Percentiles rank a stretch among this genome's conserved stretches.
These are phyloP conservation scores for Sporisorium iseilematis-ciliati DNA, from an alignment of 1,284 basidiomycete genomes.

Conservation along the genomic window DNA sequence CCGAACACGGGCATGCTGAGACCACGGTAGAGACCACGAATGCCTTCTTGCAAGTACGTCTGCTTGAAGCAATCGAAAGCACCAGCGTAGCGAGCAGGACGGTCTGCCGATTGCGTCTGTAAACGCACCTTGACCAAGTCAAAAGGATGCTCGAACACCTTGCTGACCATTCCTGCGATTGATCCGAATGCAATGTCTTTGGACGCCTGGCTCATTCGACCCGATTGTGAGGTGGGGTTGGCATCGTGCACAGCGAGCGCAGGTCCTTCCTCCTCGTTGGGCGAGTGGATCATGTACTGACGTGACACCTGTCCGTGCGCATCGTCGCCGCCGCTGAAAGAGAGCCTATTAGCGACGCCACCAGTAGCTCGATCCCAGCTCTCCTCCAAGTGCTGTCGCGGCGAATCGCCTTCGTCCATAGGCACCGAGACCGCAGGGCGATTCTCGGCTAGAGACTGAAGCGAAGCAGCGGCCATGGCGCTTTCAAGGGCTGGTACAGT, in stretches of 20 bases:
- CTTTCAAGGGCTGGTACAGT: slow-evolving; percentile 15
- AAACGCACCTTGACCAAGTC: slow-evolving; percentile 68
- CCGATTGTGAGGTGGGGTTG: slow-evolving; percentile 11
- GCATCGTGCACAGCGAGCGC: slow-evolving; percentile 12
- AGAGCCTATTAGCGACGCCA: not conserved
- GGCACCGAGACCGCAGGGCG: slow-evolving; percentile 41
- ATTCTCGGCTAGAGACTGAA: not conserved
- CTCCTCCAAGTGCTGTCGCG: slow-evolving; percentile 36
- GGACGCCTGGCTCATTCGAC: slow-evolving; percentile 58
- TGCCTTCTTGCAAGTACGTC: slow-evolving; percentile 59
- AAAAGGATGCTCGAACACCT: slow-evolving; percentile 68
- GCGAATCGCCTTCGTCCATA: slow-evolving; percentile 46
- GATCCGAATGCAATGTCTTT: slow-evolving; percentile 67
- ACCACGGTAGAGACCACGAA: slow-evolving; percentile 72
- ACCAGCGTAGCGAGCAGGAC: slow-evolving; percentile 55
- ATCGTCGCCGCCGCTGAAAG: not conserved
- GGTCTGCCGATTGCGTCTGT: slow-evolving; percentile 63
- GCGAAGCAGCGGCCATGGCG: slow-evolving; percentile 24
- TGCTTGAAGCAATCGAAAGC: slow-evolving; percentile 66
- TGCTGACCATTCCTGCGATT: slow-evolving; percentile 67
- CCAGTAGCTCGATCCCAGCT: slow-evolving; percentile 31
- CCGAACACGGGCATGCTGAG: slow-evolving; percentile 88
- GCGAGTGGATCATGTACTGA: slow-evolving; percentile 42
- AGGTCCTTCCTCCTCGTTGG: slow-evolving; percentile 37
- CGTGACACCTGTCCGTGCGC: slow-evolving; percentile 3